Percentiles rank a stretch among this genome's conserved stretches.
Evolutionary conservation across 2,329 filamentous ascomycete genomes (phyloP).

Genomic region (Parasarocladium wereldwijsianum): DNA sequence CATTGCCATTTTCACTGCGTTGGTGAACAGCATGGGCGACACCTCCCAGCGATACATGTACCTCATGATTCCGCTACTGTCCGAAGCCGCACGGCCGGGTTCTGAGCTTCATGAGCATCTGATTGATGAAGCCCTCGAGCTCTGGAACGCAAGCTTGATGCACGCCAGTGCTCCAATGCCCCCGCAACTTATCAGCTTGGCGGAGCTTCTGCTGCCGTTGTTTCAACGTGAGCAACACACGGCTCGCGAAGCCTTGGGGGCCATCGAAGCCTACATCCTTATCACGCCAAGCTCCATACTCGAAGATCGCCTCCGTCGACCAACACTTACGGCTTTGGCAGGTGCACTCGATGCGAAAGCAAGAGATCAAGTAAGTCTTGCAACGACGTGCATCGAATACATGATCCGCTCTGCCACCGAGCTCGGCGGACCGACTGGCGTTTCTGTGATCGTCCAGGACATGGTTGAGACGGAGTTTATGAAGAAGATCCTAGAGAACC

Average conservation of each 20-base stretch:
- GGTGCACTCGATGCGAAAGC: conserved; percentile 35
- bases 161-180: conserved; percentile 49
- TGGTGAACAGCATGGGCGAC: conserved; percentile 74
- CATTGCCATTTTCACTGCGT: conserved; percentile 66
- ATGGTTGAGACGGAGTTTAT: conserved; percentile 50
- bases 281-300: conserved; percentile 55
- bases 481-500: conserved; percentile 45
- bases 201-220: conserved; percentile 48
- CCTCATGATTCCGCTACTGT: conserved; percentile 69
- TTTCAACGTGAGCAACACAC: conserved; percentile 52
- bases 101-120: conserved; percentile 69
- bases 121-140: conserved; percentile 78
- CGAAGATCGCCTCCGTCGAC: conserved; percentile 36
- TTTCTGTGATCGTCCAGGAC: conserved; percentile 49
- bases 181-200: conserved; percentile 45
- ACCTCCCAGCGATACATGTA: conserved; percentile 65
- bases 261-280: conserved; percentile 56
- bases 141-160: conserved; percentile 66
- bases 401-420: conserved; percentile 48
- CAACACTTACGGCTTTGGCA: conserved; percentile 32
- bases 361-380: conserved; percentile 41
- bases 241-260: conserved; percentile 44
- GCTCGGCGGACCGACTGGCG: conserved; percentile 44
- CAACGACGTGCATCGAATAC: conserved; percentile 48
- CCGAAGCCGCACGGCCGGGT: conserved; percentile 60